Percentiles rank a stretch among this genome's conserved stretches.
Conservation (phyloP, 2,329 filamentous ascomycete genomes). For the Trichothecium roseum region DNA sequence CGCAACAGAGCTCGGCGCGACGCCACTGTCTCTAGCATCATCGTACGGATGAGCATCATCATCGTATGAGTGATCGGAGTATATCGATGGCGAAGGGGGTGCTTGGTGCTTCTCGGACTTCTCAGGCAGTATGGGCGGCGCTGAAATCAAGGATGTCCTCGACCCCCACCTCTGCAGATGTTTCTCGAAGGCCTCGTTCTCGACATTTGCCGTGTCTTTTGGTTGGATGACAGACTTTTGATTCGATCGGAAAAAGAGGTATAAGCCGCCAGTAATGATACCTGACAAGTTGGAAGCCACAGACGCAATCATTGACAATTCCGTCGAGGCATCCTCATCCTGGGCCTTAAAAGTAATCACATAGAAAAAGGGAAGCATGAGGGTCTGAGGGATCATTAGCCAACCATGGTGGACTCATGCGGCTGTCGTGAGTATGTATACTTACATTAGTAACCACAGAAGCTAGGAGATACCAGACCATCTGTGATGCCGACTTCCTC, state of each 20-base stretch:
- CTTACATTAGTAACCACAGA: constrained; percentile 48
- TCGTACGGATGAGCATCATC: constrained; percentile 6
- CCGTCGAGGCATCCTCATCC: constrained; percentile 23
- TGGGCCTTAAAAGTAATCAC: constrained; percentile 33
- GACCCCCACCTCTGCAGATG: constrained; percentile 4
- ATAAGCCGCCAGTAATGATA: constrained; percentile 52
- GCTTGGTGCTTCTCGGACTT: constrained; percentile 9
- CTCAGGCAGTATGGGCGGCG: constrained; percentile 6
- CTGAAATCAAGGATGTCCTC: constrained; percentile 4
- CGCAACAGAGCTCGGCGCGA: too few relatives aligned
- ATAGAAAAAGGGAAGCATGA: constrained; percentile 55
- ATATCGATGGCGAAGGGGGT: constrained; percentile 8
- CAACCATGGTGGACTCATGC: not conserved
- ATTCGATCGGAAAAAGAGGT: constrained; percentile 57
- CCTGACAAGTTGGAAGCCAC: constrained; percentile 58
- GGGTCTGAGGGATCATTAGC: constrained; percentile 30
- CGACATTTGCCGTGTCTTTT: constrained; percentile 13
- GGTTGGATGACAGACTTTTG: constrained; percentile 43
- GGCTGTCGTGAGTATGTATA: constrained; percentile 5
- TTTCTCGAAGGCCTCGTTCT: constrained; percentile 20
- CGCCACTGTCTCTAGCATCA: too few relatives aligned
- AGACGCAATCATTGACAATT: constrained; percentile 50
- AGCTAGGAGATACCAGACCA: constrained; percentile 57
- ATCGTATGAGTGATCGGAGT: constrained; percentile 1
- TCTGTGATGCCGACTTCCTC: constrained; percentile 53